phyloP scores from a whole-genome alignment of 2,329 filamentous ascomycete genomes.

The Pyrenochaeta sp. region DNA sequence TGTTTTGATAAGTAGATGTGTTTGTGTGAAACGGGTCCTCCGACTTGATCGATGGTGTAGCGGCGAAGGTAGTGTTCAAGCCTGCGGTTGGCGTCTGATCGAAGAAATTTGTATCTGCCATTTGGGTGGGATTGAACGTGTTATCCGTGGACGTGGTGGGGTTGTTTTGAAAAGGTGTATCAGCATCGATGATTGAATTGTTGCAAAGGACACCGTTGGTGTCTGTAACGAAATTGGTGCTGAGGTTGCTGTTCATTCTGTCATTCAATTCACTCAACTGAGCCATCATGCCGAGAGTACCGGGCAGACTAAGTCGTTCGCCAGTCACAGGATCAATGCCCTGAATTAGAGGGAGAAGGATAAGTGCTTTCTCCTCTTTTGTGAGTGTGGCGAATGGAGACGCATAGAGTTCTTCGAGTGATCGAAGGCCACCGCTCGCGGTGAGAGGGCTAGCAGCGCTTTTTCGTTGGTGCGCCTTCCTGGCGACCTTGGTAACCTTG shows the following conservation, averaged over 20 bases:
- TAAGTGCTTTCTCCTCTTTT: conserved; percentile 21
- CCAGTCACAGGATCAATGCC: conserved; percentile 26
- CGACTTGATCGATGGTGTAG: too few species aligned
- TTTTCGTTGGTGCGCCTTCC: conserved; percentile 2
- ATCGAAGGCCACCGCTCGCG: conserved; percentile 3
- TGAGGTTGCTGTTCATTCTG: not conserved
- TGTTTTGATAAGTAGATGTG: not conserved
- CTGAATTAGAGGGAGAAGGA: conserved; percentile 28
- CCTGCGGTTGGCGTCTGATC: too few species aligned
- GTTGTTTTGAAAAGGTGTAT: too few species aligned
- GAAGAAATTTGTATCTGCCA: too few species aligned
- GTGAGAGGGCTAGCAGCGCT: not conserved
- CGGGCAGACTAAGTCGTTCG: not conserved
- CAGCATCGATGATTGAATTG: not conserved
- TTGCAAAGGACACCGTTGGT: too few species aligned
- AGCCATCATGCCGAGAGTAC: not conserved
- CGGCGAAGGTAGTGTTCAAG: too few species aligned
- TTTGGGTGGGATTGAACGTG: too few species aligned
- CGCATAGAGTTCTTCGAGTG: conserved; percentile 17
- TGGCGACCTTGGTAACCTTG: conserved; percentile 8
- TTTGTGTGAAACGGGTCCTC: not conserved
- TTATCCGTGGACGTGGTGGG: too few species aligned
- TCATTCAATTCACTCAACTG: not conserved
- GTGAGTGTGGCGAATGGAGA: conserved; percentile 16
- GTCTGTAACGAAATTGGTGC: too few species aligned